Percentiles rank a stretch among this genome's conserved stretches.
Conservation (phyloP, 768 basidiomycete genomes). For the Podaxis sp. region DNA sequence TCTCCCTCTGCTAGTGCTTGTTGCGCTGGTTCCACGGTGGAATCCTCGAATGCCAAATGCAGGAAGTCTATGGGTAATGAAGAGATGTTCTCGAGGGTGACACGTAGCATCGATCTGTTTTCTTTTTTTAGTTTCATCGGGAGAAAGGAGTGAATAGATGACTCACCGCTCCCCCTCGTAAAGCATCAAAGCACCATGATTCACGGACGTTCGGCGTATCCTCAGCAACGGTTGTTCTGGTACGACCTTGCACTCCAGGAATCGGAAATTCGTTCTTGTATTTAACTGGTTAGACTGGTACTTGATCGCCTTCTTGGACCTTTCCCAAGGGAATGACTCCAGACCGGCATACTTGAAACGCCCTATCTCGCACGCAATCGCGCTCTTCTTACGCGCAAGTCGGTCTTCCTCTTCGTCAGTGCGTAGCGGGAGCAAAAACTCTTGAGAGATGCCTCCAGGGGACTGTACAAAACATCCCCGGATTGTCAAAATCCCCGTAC, state of each 20-base stretch:
- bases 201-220: conserved; percentile 84
- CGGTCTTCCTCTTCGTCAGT: conserved; percentile 70
- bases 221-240: conserved; percentile 86
- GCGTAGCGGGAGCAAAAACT: conserved; percentile 74
- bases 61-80: conserved; percentile 80
- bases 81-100: conserved; percentile 91
- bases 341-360: conserved; percentile 76
- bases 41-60: conserved; percentile 86
- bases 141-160: not conserved
- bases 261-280: conserved; percentile 38
- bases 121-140: conserved; percentile 10
- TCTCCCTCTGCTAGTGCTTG: conserved; percentile 78
- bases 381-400: conserved; percentile 53
- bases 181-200: conserved; percentile 92
- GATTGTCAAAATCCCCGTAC: conserved; percentile 65
- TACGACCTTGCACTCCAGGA: conserved; percentile 80
- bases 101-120: conserved; percentile 72
- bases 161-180: conserved; percentile 91
- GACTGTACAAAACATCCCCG: conserved; percentile 81
- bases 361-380: conserved; percentile 61
- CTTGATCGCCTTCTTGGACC: conserved; percentile 41
- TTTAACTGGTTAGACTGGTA: conserved; percentile 28
- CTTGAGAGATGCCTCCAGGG: conserved; percentile 64
- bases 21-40: conserved; percentile 75
- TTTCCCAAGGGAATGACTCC: conserved; percentile 65